Conservation (phyloP, 2,329 filamentous ascomycete genomes). For the Pseudomassariella vexata region DNA sequence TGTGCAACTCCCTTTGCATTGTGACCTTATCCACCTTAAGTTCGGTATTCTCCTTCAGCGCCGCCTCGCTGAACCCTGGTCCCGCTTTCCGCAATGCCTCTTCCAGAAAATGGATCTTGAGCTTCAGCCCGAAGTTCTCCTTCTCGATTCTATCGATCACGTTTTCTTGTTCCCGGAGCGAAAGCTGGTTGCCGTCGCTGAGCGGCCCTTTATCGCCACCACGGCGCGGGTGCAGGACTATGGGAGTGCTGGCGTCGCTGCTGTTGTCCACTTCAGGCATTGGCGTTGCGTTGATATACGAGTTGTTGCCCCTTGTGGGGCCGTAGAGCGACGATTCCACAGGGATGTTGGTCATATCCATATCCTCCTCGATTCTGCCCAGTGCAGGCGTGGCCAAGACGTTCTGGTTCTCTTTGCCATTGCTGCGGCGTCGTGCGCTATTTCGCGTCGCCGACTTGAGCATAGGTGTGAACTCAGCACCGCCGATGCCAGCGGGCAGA, state of each 20-base stretch:
- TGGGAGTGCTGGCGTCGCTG: slow-evolving; percentile 77
- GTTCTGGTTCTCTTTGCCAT: slow-evolving; percentile 58
- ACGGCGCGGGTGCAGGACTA: slow-evolving; percentile 62
- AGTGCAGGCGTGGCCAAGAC: slow-evolving; percentile 64
- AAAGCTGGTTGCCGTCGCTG: slow-evolving; percentile 84
- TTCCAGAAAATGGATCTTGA: slow-evolving; percentile 96
- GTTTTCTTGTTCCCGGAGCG: slow-evolving; percentile 88
- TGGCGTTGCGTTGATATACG: slow-evolving; percentile 64
- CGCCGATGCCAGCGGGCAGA: slow-evolving; percentile 57
- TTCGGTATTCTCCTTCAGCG: slow-evolving; percentile 90
- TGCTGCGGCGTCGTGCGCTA: slow-evolving; percentile 60
- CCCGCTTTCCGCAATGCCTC: slow-evolving; percentile 83
- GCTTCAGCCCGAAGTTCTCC: slow-evolving; percentile 93
- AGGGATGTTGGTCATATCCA: slow-evolving; percentile 63
- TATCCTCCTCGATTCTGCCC: slow-evolving; percentile 61
- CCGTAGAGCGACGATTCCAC: slow-evolving; percentile 69
- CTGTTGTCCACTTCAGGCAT: slow-evolving; percentile 71
- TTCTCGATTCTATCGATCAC: slow-evolving; percentile 96
- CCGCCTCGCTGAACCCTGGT: slow-evolving; percentile 81
- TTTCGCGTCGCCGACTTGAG: slow-evolving; percentile 74
- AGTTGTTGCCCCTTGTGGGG: slow-evolving; percentile 50
- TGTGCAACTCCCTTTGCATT: slow-evolving; percentile 79
- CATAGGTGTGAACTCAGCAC: slow-evolving; percentile 87
- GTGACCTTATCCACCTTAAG: slow-evolving; percentile 87
- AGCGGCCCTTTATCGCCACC: slow-evolving; percentile 61